Percentiles rank a stretch among this genome's conserved stretches.
These are phyloP conservation scores for Paramyrothecium sp. DNA, from an alignment of 2,329 filamentous ascomycete genomes.

Conservation along the genomic window DNA sequence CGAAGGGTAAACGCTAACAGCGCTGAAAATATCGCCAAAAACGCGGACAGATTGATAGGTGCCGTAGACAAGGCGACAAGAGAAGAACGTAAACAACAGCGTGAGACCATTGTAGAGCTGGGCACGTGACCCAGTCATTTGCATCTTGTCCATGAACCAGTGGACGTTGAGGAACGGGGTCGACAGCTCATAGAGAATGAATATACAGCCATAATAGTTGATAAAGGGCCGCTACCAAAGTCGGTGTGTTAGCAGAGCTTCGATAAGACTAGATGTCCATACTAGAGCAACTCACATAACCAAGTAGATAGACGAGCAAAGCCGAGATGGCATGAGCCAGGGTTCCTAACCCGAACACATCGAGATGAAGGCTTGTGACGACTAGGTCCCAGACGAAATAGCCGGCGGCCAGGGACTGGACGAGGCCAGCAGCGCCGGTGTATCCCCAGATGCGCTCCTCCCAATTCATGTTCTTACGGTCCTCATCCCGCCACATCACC, in stretches of 20 bases:
- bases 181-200: conserved; percentile 86
- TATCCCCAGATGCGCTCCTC: conserved; percentile 76
- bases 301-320: conserved; percentile 71
- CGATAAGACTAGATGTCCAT: background rate
- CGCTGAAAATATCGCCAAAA: conserved; percentile 67
- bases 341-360: conserved; percentile 74
- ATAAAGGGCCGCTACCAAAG: conserved; percentile 69
- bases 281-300: conserved; percentile 63
- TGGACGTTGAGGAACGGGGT: conserved; percentile 85
- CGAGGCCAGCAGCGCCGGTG: conserved; percentile 67
- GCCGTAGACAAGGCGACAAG: conserved; percentile 74
- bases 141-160: conserved; percentile 88
- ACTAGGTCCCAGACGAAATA: conserved; percentile 85
- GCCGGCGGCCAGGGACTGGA: conserved; percentile 73
- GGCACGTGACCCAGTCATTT: conserved; percentile 70
- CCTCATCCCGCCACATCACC: conserved; percentile 67
- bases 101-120: conserved; percentile 78
- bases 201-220: conserved; percentile 77
- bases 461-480: conserved; percentile 64
- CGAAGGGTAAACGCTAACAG: conserved; percentile 37
- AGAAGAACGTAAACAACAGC: conserved; percentile 73
- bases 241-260: conserved; percentile 9
- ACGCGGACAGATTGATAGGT: conserved; percentile 69
- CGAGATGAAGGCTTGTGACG: conserved; percentile 65
- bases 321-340: conserved; percentile 76